Conservation (phyloP, 768 basidiomycete genomes). For the Boletus huronensis region DNA sequence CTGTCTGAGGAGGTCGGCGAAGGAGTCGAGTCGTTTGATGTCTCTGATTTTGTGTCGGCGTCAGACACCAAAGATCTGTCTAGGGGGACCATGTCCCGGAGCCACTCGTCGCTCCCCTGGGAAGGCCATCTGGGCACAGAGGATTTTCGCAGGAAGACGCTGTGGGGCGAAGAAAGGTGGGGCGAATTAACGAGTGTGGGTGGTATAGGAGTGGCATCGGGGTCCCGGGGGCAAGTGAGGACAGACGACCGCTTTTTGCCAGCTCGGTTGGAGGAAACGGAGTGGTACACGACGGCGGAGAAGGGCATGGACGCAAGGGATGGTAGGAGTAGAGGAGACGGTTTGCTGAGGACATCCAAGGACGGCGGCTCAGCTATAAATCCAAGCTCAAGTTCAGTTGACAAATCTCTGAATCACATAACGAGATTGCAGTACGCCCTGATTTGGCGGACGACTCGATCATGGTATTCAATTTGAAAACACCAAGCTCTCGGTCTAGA, state of each 20-base stretch:
- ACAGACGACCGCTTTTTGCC: slow-evolving; percentile 19
- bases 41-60: slow-evolving; percentile 18
- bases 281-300: slow-evolving; percentile 14
- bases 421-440: slow-evolving; percentile 12
- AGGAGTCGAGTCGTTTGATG: slow-evolving; percentile 7
- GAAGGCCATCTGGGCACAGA: slow-evolving; percentile 38
- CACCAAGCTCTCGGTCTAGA: slow-evolving; percentile 21
- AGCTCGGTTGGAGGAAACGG: not conserved
- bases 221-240: slow-evolving; percentile 20
- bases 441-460: slow-evolving; percentile 19
- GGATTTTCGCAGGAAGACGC: slow-evolving; percentile 43
- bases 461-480: slow-evolving; percentile 19
- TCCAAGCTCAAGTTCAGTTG: slow-evolving; percentile 12
- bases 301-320: slow-evolving; percentile 8
- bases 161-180: slow-evolving; percentile 48
- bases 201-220: slow-evolving; percentile 48
- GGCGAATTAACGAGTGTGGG: slow-evolving; percentile 56
- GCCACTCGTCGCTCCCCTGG: slow-evolving; percentile 56
- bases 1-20: slow-evolving; percentile 24
- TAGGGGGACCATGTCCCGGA: slow-evolving; percentile 58
- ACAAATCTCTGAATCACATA: slow-evolving; percentile 29
- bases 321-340: not conserved
- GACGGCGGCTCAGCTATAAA: slow-evolving; percentile 16
- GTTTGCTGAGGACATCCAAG: slow-evolving; percentile 10
- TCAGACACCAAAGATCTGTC: slow-evolving; percentile 9